Conservation (phyloP, 179 eudicot genomes). For the Spinacia oleracea region DNA sequence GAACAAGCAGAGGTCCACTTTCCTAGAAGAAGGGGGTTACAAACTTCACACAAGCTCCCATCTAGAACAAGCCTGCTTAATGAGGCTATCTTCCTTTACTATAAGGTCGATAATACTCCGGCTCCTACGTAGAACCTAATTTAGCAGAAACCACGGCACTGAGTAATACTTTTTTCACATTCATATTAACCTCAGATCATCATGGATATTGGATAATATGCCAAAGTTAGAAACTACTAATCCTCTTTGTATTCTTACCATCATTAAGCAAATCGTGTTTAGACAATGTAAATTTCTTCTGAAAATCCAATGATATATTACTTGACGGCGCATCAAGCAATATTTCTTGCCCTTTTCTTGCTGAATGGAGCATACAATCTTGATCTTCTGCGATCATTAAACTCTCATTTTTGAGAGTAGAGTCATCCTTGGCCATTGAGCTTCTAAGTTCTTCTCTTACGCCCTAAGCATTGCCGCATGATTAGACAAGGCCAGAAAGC, state of each 20-base stretch:
- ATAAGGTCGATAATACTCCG: neutral
- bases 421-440: slow-evolving; percentile 93
- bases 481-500: slow-evolving; percentile 28
- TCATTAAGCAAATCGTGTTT: slow-evolving; percentile 53
- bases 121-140: neutral
- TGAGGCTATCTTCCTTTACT: neutral
- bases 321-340: slow-evolving; percentile 28
- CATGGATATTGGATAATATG: neutral
- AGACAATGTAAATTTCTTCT: slow-evolving; percentile 66
- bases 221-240: neutral
- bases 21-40: neutral
- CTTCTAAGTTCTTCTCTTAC: slow-evolving; percentile 87
- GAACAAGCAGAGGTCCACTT: neutral
- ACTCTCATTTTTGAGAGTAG: slow-evolving; percentile 71
- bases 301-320: slow-evolving; percentile 62
- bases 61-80: neutral
- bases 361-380: slow-evolving; percentile 24
- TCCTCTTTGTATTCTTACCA: slow-evolving; percentile 11
- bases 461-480: slow-evolving; percentile 42
- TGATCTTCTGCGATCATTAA: slow-evolving; percentile 38
- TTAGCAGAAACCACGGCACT: neutral
- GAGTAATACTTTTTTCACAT: neutral
- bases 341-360: slow-evolving; percentile 34
- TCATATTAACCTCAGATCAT: neutral
- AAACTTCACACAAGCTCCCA: neutral